Base-by-base conservation (phyloP, 768 basidiomycete species). In the Pluteus cervinus region DNA sequence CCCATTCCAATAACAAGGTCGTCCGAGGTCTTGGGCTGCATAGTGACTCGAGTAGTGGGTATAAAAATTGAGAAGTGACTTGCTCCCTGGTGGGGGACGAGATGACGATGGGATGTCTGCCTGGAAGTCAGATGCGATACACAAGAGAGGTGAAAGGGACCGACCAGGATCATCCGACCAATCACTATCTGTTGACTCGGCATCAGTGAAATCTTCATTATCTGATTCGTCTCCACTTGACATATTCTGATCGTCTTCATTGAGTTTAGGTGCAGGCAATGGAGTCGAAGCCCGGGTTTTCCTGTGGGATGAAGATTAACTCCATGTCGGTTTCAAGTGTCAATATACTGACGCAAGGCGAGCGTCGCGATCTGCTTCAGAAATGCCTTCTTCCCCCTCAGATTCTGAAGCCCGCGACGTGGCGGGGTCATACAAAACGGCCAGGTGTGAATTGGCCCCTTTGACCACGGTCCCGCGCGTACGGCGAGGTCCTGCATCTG, bases 161-260 rank as follows among this genome's bases (percentile, higher is more conserved):
- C 42, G 40, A 76, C 75, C 67, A 33, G 44, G 49, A 34, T 60
- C 37, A 36, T 76, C 68, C 20, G 66, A 69, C 73, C 67, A 71
- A 35, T 63, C 60, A 53, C 62, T 62, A 30, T 73, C 72, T 9
- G 73, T 68, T 30, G 64, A 69, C 39, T 61, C 60, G 25, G 56
- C 62, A 32, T 81, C 81, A 2, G 77, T 82, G 33, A 84, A 51
- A 49, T 81, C 82, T 16, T 75, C 78, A 45, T 85, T 63, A 46
- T 89, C 88, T 2, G 87, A 89, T 56, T 90, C 87, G 45, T 88
- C 86, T 3, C 75, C 78, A 34, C 77, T 81, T 7, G 74, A 76
- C 49, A 79, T 66, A 37, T 64, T 68, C 12, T 61, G 61, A 33
- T 79, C 73, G 5, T 73, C 71, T 17, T 68, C 54, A 14, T 39